Conservation (phyloP, 2,329 filamentous ascomycete species). For the Neopestalotiopsis sp. region DNA sequence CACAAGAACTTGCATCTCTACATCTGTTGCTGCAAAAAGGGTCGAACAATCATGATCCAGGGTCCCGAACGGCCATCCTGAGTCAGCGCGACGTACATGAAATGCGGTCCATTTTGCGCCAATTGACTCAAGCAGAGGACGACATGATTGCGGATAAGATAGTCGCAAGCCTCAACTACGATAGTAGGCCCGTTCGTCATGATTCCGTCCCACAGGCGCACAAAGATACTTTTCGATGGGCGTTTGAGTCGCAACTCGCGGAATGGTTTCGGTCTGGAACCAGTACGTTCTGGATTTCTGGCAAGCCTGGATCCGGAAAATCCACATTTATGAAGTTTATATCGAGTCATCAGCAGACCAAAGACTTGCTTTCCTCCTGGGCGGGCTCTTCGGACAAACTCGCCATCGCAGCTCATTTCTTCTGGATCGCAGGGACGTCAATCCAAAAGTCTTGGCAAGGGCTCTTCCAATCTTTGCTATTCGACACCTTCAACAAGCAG, state of each 20-base stretch:
- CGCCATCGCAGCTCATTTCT: slow-evolving; percentile 7
- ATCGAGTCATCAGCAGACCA: not conserved
- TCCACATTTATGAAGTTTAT: slow-evolving; percentile 32
- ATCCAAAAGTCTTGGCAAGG: slow-evolving; percentile 10
- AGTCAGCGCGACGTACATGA: too few species aligned
- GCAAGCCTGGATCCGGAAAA: slow-evolving; percentile 29
- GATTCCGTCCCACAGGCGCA: slow-evolving; percentile 1
- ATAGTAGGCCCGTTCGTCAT: slow-evolving; percentile 1
- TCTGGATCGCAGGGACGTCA: slow-evolving; percentile 10
- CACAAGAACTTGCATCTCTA: too few species aligned
- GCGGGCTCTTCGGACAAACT: not conserved
- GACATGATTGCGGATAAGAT: slow-evolving; percentile 4
- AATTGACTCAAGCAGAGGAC: not conserved
- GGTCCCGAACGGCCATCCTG: too few species aligned
- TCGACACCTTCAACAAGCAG: slow-evolving; percentile 5
- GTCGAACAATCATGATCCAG: too few species aligned
- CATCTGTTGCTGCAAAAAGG: too few species aligned
- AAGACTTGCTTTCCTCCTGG: not conserved
- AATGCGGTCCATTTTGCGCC: too few species aligned
- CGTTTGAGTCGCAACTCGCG: slow-evolving; percentile 2
- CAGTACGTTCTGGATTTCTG: slow-evolving; percentile 27
- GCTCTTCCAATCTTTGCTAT: not conserved
- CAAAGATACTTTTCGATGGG: slow-evolving; percentile 6
- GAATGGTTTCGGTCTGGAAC: slow-evolving; percentile 23
- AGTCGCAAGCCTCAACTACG: slow-evolving; percentile 12